phyloP scores from a whole-genome alignment of 495 filamentous ascomycete genomes.

The Aspergillus leporis region DNA sequence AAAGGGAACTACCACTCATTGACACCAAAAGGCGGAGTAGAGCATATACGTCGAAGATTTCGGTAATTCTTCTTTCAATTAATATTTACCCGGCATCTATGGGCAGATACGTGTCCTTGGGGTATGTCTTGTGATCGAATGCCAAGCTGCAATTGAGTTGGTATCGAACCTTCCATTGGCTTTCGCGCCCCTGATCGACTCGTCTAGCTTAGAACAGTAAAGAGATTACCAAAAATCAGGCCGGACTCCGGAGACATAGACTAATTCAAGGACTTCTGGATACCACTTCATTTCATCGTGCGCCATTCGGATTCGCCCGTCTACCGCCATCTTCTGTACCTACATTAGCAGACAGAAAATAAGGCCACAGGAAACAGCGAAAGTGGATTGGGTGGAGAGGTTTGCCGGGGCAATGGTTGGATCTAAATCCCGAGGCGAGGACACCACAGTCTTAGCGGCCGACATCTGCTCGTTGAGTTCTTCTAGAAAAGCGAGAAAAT shows the following conservation, averaged over 20 bases:
- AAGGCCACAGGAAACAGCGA: constrained; percentile 3
- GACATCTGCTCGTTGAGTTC: constrained; percentile 5
- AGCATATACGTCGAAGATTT: not conserved
- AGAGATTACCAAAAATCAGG: not conserved
- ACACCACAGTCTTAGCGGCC: constrained; percentile 3
- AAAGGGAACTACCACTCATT: not conserved
- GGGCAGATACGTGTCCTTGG: constrained; percentile 3
- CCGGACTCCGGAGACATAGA: not conserved
- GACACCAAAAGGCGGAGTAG: not conserved
- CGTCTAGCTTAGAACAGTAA: not conserved
- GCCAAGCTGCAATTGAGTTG: constrained; percentile 15
- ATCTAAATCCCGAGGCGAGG: constrained; percentile 12
- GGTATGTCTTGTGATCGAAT: constrained; percentile 16
- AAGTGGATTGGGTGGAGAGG: constrained; percentile 8
- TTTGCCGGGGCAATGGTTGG: not conserved
- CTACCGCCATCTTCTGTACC: constrained; percentile 1
- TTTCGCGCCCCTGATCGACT: constrained; percentile 8
- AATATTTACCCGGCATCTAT: not conserved
- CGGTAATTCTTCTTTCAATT: not conserved
- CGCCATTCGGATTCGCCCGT: not conserved
- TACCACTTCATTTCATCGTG: not conserved
- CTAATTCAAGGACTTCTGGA: not conserved
- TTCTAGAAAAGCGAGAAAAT: constrained; percentile 21
- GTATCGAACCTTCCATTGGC: constrained; percentile 4
- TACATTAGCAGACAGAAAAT: constrained; percentile 7